These are phyloP conservation scores for Colletotrichum shisoi DNA, from an alignment of 2,329 filamentous ascomycete species.

Conservation along the genomic window DNA sequence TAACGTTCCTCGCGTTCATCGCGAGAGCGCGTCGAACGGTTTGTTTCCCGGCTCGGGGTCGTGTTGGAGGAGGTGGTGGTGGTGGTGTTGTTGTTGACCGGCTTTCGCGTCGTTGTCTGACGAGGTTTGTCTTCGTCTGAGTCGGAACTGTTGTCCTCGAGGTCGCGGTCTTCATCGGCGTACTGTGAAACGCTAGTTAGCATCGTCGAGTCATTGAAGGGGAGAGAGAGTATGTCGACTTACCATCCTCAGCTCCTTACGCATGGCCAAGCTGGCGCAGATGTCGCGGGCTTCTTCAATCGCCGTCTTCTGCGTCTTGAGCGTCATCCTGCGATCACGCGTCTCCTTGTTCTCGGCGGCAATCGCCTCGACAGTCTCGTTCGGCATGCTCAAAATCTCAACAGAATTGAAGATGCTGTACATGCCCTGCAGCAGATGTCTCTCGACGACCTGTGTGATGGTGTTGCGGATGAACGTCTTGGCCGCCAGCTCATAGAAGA, in stretches of 20 bases:
- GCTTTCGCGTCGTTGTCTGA: conserved; percentile 28
- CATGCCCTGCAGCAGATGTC: conserved; percentile 61
- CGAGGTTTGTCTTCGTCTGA: conserved; percentile 42
- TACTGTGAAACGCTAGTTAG: conserved; percentile 38
- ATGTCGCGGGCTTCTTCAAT: conserved; percentile 61
- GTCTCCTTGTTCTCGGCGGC: conserved; percentile 63
- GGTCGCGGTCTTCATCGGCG: conserved; percentile 43
- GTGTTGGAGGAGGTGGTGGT: conserved; percentile 6
- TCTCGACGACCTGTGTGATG: conserved; percentile 62
- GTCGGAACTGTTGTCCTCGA: conserved; percentile 44
- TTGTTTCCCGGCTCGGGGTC: conserved; percentile 23
- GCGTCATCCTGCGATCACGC: conserved; percentile 56
- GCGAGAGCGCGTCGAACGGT: conserved; percentile 25
- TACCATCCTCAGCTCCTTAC: conserved; percentile 56
- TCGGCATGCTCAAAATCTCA: conserved; percentile 58
- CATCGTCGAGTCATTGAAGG: background rate
- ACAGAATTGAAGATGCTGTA: conserved; percentile 61
- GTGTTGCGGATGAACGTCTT: conserved; percentile 62
- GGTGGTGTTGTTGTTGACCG: background rate
- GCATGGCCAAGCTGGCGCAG: conserved; percentile 61
- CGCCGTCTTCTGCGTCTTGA: conserved; percentile 59
- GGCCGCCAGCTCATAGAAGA: conserved; percentile 62
- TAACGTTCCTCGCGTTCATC: conserved; percentile 28
- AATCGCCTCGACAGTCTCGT: conserved; percentile 57
- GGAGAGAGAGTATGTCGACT: conserved; percentile 2